These are phyloP conservation scores for Pontederia paniculata DNA, from an alignment of 176 grass and related monocot genomes.

Conservation along the genomic window DNA sequence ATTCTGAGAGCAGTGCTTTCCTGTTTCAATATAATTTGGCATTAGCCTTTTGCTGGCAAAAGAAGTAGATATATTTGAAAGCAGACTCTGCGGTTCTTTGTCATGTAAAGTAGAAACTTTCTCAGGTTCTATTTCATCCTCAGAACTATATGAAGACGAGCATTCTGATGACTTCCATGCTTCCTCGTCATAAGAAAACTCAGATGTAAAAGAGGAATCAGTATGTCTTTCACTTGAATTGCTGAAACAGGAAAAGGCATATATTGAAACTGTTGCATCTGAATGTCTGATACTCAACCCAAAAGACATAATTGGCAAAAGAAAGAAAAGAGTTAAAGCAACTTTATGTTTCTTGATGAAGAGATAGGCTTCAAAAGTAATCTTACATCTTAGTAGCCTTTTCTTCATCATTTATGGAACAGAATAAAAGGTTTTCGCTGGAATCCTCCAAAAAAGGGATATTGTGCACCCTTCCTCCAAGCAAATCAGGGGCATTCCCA, in stretches of 20 bases:
- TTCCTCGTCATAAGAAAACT: conserved; percentile 52
- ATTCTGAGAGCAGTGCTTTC: conserved; percentile 30
- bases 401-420: conserved; percentile 12
- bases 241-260: conserved; percentile 27
- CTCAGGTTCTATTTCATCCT: conserved; percentile 44
- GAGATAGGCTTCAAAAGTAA: background rate
- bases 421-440: conserved; percentile 25
- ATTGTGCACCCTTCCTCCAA: conserved; percentile 19
- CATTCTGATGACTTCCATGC: conserved; percentile 42
- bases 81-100: conserved; percentile 14
- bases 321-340: background rate
- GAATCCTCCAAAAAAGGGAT: conserved; percentile 24
- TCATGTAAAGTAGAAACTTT: conserved; percentile 11
- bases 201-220: conserved; percentile 47
- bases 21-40: conserved; percentile 21
- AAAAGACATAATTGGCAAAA: background rate
- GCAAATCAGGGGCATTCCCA: conserved; percentile 21
- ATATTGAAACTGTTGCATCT: background rate
- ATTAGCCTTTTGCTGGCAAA: conserved; percentile 20
- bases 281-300: too few relatives aligned
- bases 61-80: conserved; percentile 26
- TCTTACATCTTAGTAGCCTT: conserved; percentile 33
- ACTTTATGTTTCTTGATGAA: background rate
- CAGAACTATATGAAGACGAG: conserved; percentile 67
- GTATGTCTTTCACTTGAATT: conserved; percentile 31